A percentile compares a stretch with the other conserved stretches of the same genome.
Evolutionary conservation across 2,329 filamentous ascomycete genomes (phyloP).

Genomic region (Helminthosporium solani): DNA sequence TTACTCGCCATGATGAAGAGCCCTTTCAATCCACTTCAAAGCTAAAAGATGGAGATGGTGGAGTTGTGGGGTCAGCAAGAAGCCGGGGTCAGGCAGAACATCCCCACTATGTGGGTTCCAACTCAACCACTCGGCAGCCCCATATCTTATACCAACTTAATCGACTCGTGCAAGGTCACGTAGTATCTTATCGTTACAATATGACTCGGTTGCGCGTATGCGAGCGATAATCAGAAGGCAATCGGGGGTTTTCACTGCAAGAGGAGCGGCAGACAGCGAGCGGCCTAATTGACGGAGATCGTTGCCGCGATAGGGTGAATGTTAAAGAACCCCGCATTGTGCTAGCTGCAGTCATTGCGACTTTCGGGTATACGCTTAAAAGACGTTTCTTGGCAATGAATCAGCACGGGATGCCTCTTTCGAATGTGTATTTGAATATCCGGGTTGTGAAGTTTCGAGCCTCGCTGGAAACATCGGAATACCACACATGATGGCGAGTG

Average conservation of each 20-base stretch:
- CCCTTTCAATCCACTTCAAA: not conserved
- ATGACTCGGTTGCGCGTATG: not conserved
- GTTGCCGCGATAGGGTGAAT: slow-evolving; percentile 8
- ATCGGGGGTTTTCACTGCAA: slow-evolving; percentile 11
- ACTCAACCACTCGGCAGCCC: slow-evolving; percentile 5
- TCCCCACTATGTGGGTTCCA: not conserved
- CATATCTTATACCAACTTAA: slow-evolving; percentile 9
- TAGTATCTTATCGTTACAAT: slow-evolving; percentile 18
- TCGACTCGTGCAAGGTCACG: slow-evolving; percentile 6
- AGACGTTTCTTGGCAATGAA: slow-evolving; percentile 8
- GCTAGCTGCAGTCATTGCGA: slow-evolving; percentile 1
- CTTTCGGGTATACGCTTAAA: slow-evolving; percentile 5
- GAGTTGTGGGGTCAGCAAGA: slow-evolving; percentile 10
- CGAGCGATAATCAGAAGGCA: not conserved
- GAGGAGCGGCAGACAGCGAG: slow-evolving; percentile 5
- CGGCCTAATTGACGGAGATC: slow-evolving; percentile 12
- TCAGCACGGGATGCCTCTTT: slow-evolving; percentile 11
- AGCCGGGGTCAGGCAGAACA: not conserved
- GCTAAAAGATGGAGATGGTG: not conserved
- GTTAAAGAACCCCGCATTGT: slow-evolving; percentile 14
- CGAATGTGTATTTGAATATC: not conserved
- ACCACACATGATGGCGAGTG: slow-evolving; percentile 3
- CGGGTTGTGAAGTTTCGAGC: not conserved
- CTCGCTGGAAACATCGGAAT: not conserved
- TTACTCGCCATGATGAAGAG: slow-evolving; percentile 8